phyloP scores from a whole-genome alignment of 148 eudicot species.

The Chenopodium quinoa region DNA sequence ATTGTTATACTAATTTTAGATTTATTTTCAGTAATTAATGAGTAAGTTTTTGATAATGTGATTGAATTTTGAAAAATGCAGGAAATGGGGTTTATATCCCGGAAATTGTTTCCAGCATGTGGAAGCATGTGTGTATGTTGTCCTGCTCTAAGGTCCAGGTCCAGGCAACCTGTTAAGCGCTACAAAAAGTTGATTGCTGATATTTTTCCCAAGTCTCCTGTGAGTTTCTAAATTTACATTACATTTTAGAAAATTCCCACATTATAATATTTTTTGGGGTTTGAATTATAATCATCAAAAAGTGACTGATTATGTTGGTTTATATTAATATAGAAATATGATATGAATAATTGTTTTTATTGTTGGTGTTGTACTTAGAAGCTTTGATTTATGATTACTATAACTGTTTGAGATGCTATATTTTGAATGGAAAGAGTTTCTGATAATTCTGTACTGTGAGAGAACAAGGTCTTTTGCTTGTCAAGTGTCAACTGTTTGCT shows the following conservation, averaged over 20 bases:
- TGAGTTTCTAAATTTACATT: slow-evolving; percentile 37
- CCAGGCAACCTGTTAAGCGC: slow-evolving; percentile 89
- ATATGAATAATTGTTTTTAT: background rate
- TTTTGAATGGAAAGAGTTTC: background rate
- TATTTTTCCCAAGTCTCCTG: slow-evolving; percentile 86
- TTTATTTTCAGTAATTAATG: background rate
- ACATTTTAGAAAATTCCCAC: too few relatives aligned
- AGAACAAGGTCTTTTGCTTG: background rate
- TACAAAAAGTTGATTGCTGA: slow-evolving; percentile 91
- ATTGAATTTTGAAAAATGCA: slow-evolving; percentile 20
- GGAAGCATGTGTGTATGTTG: slow-evolving; percentile 91
- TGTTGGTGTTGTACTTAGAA: background rate
- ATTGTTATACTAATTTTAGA: background rate
- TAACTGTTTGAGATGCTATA: background rate
- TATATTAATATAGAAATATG: background rate
- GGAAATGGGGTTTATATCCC: slow-evolving; percentile 86
- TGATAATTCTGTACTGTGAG: background rate
- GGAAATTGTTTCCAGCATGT: slow-evolving; percentile 92
- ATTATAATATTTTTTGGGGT: background rate
- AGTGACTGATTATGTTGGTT: slow-evolving; percentile 1
- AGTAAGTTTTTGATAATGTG: slow-evolving; percentile 6
- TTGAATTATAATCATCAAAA: background rate
- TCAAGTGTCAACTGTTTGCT: background rate
- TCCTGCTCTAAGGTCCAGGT: slow-evolving; percentile 90
- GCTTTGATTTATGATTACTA: background rate